A percentile compares a stretch with the other conserved stretches of the same genome.
Evolutionary conservation across 805 yeast species (phyloP).

Genomic region (Saccharomyces paradoxus): DNA sequence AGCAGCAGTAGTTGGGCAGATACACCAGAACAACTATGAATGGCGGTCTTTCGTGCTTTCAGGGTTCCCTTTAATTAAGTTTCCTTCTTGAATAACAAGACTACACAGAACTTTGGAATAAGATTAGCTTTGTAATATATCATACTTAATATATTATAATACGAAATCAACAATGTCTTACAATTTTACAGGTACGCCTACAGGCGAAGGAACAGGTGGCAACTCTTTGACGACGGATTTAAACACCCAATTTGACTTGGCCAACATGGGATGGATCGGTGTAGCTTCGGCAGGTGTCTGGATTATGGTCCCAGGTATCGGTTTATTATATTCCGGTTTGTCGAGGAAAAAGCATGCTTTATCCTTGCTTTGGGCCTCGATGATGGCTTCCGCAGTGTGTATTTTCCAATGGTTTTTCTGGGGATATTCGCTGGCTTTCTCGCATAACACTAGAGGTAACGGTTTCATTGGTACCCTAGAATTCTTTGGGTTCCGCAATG

Average conservation of each 20-base stretch:
- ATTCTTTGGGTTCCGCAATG: constrained; percentile 73
- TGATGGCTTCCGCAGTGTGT: constrained; percentile 78
- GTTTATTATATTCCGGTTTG: constrained; percentile 84
- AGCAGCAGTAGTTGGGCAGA: neutral
- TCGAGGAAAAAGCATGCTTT: constrained; percentile 94
- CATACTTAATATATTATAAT: neutral
- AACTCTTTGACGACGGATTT: constrained; percentile 65
- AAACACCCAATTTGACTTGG: constrained; percentile 60
- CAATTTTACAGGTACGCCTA: constrained; percentile 36
- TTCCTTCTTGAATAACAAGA: neutral
- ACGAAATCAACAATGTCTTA: constrained; percentile 21
- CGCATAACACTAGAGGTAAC: constrained; percentile 53
- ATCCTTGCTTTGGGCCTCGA: constrained; percentile 85
- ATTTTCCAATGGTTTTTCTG: constrained; percentile 97
- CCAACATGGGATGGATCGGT: constrained; percentile 82
- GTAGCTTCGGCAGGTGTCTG: constrained; percentile 75
- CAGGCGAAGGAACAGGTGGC: constrained; percentile 70
- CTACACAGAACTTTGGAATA: neutral
- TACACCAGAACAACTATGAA: neutral
- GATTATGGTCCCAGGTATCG: constrained; percentile 96
- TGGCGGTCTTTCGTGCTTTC: neutral
- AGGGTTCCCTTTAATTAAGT: neutral
- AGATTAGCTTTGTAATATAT: neutral
- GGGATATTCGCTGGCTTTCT: constrained; percentile 89
- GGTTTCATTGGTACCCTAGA: constrained; percentile 72